Evolutionary conservation across 83 land plant species (phyloP).

Genomic region (Picea abies): DNA sequence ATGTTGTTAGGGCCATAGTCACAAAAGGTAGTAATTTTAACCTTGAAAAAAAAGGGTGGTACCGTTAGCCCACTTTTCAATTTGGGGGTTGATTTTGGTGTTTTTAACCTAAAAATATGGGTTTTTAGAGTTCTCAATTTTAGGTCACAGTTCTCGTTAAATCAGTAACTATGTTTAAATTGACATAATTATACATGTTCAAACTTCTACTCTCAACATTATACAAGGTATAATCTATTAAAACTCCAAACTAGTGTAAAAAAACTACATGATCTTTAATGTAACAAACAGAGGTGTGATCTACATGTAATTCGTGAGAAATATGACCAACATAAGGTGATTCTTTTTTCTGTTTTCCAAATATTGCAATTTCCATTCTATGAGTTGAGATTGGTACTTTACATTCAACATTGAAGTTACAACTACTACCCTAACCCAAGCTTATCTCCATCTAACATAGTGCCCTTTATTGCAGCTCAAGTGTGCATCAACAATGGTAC

Average conservation of each 20-base stretch:
- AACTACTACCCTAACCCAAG: background rate
- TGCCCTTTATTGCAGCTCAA: conserved; percentile 46
- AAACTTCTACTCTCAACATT: conserved; percentile 60
- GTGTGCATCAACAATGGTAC: conserved; percentile 48
- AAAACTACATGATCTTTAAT: conserved; percentile 47
- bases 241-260: conserved; percentile 52
- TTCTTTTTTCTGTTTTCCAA: background rate
- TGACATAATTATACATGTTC: too few relatives aligned
- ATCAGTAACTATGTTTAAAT: too few relatives aligned
- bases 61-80: too few relatives aligned
- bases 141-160: too few relatives aligned
- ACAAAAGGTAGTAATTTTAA: too few relatives aligned
- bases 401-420: background rate
- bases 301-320: conserved; percentile 66
- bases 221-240: conserved; percentile 71
- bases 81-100: too few relatives aligned
- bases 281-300: conserved; percentile 27
- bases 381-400: background rate
- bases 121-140: too few relatives aligned
- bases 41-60: too few relatives aligned
- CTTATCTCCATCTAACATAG: background rate
- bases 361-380: background rate
- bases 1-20: too few relatives aligned
- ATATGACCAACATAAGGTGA: conserved; percentile 74
- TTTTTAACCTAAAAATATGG: too few relatives aligned